These are phyloP conservation scores for Aspergillus ochraceus DNA, from an alignment of 2,329 filamentous ascomycete genomes.

Conservation along the genomic window DNA sequence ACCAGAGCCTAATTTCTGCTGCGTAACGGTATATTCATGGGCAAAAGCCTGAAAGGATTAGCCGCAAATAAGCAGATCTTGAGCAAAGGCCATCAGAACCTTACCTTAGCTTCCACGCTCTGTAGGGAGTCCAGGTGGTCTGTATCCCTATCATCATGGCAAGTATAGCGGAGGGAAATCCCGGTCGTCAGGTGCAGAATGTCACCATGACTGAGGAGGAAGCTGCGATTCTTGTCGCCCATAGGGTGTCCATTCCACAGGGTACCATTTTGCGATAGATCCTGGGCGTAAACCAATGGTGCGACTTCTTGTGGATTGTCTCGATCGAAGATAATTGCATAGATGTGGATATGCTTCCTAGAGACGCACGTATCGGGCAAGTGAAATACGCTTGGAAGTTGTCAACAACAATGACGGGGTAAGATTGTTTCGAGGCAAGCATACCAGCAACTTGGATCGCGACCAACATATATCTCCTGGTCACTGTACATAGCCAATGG, in stretches of 20 bases:
- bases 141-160: conserved; percentile 3
- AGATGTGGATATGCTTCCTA: conserved; percentile 44
- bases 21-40: conserved; percentile 37
- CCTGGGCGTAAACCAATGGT: conserved; percentile 46
- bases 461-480: conserved; percentile 38
- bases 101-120: conserved; percentile 36
- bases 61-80: neutral
- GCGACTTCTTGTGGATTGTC: conserved; percentile 37
- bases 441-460: conserved; percentile 34
- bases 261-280: conserved; percentile 44
- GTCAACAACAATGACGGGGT: conserved; percentile 2
- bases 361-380: conserved; percentile 39
- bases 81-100: neutral
- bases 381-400: conserved; percentile 29
- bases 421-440: neutral
- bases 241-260: conserved; percentile 41
- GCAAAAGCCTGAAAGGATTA: conserved; percentile 29
- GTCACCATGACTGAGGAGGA: conserved; percentile 42
- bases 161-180: conserved; percentile 18
- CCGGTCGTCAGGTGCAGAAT: conserved; percentile 29
- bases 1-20: conserved; percentile 43
- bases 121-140: conserved; percentile 30
- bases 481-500: conserved; percentile 27
- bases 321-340: conserved; percentile 44
- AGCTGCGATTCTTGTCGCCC: conserved; percentile 31